Conservation (phyloP, 331 rosid genomes). For the Ulmus americana region DNA sequence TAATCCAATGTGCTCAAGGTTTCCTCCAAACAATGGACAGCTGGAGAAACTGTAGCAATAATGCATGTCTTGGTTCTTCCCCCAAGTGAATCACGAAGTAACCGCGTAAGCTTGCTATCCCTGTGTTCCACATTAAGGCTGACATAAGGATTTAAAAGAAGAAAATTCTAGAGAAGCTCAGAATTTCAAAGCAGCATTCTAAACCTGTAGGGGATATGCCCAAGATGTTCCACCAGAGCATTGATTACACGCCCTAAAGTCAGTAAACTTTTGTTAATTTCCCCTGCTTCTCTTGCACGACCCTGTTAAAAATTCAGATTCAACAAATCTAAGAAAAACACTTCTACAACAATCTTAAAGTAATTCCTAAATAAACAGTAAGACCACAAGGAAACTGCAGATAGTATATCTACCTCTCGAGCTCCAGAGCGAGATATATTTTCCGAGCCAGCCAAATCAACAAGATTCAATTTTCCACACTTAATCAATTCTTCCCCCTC, state of each 20-base stretch:
- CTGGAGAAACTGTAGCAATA: constrained; percentile 93
- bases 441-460: constrained; percentile 90
- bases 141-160: constrained; percentile 7
- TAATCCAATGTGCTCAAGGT: constrained; percentile 90
- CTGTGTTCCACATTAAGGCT: constrained; percentile 34
- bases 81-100: constrained; percentile 93
- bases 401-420: constrained; percentile 52
- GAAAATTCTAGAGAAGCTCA: background rate
- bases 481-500: constrained; percentile 95
- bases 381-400: background rate
- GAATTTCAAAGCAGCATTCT: background rate
- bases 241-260: constrained; percentile 90
- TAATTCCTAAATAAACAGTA: too few species aligned
- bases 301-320: constrained; percentile 41
- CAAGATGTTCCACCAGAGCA: constrained; percentile 95
- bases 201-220: constrained; percentile 90
- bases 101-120: constrained; percentile 92
- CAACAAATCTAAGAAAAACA: background rate
- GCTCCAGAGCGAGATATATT: constrained; percentile 94
- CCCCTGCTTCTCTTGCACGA: constrained; percentile 97
- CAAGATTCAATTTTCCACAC: constrained; percentile 89
- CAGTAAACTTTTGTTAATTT: constrained; percentile 89
- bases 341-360: background rate
- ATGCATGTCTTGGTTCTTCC: constrained; percentile 95
- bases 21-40: constrained; percentile 91